phyloP scores from a whole-genome alignment of 139 green algal genomes.

The Gonium pectorale region DNA sequence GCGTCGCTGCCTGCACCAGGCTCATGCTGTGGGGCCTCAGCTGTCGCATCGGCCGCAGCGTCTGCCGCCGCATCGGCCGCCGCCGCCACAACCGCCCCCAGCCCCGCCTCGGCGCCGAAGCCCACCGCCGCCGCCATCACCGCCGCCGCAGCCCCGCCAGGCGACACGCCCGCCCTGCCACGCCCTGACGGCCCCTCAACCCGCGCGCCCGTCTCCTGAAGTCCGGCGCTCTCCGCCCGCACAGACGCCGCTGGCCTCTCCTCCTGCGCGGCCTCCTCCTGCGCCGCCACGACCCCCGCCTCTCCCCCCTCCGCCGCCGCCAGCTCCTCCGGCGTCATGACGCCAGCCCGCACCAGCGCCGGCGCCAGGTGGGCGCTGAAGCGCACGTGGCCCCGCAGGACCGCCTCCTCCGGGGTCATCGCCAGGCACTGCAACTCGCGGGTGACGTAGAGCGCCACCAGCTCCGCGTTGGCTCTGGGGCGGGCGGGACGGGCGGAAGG shows the following conservation, averaged over 20 bases:
- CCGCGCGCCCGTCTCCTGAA: too few species aligned
- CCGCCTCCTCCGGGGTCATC: constrained; percentile 47
- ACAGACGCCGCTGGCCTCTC: neutral
- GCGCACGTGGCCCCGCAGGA: constrained; percentile 54
- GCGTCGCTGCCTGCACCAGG: too few species aligned
- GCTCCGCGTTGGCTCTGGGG: constrained; percentile 10
- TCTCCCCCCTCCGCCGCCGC: neutral
- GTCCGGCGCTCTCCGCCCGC: neutral
- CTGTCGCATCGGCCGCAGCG: too few species aligned
- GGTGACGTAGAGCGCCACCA: constrained; percentile 59
- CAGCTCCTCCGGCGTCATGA: neutral
- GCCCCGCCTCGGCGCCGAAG: too few species aligned
- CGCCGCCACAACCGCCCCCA: too few species aligned
- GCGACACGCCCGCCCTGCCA: too few species aligned
- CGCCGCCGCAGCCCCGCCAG: too few species aligned
- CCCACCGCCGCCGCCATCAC: too few species aligned
- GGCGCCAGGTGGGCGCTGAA: constrained; percentile 32
- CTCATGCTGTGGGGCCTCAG: too few species aligned
- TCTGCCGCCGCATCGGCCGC: too few species aligned
- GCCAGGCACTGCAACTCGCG: constrained; percentile 62
- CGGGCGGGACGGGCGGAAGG: neutral
- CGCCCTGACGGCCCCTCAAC: too few species aligned
- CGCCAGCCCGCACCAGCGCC: constrained; percentile 12
- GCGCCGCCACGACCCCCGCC: neutral
- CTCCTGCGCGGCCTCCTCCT: too few species aligned